Evolutionary conservation across 2,329 filamentous ascomycete species (phyloP).

Genomic region (Neurospora crassa): DNA sequence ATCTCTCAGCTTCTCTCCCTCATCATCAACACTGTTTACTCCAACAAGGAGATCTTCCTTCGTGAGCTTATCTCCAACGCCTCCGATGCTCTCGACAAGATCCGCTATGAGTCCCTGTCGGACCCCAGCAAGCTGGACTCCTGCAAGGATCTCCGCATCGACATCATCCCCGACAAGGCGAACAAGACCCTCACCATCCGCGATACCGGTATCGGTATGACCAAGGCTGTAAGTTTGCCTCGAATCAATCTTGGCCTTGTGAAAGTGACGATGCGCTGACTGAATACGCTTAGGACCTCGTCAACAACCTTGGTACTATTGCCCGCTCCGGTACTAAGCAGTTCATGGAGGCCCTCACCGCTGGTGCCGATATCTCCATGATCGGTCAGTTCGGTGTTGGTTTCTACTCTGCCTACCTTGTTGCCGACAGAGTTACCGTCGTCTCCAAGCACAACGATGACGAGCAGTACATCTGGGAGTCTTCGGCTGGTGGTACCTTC

Average conservation of each 20-base stretch:
- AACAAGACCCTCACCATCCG: constrained; percentile 95
- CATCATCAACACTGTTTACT: constrained; percentile 99
- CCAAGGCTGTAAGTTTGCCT: constrained; percentile 78
- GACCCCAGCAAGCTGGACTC: constrained; percentile 95
- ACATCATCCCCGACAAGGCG: constrained; percentile 97
- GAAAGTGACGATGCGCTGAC: constrained; percentile 25
- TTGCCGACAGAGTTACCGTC: constrained; percentile 92
- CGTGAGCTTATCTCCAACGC: constrained; percentile 97
- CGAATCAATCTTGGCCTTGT: not conserved
- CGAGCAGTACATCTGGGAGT: constrained; percentile 99
- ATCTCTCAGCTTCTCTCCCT: constrained; percentile 99
- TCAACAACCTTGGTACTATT: constrained; percentile 99
- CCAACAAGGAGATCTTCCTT: constrained; percentile 99
- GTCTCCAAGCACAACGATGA: constrained; percentile 99
- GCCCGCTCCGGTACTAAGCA: constrained; percentile 99
- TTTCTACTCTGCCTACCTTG: constrained; percentile 99
- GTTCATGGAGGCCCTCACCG: constrained; percentile 99
- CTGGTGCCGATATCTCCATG: constrained; percentile 99
- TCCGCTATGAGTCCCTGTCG: constrained; percentile 95
- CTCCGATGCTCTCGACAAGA: constrained; percentile 99
- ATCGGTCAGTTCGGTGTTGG: constrained; percentile 99
- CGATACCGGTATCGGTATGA: constrained; percentile 99
- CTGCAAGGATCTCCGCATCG: constrained; percentile 96
- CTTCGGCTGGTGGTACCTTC: constrained; percentile 93
- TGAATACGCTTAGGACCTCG: constrained; percentile 60